Base-by-base conservation (phyloP, 139 green algal species). In the Closterium sp. region DNA sequence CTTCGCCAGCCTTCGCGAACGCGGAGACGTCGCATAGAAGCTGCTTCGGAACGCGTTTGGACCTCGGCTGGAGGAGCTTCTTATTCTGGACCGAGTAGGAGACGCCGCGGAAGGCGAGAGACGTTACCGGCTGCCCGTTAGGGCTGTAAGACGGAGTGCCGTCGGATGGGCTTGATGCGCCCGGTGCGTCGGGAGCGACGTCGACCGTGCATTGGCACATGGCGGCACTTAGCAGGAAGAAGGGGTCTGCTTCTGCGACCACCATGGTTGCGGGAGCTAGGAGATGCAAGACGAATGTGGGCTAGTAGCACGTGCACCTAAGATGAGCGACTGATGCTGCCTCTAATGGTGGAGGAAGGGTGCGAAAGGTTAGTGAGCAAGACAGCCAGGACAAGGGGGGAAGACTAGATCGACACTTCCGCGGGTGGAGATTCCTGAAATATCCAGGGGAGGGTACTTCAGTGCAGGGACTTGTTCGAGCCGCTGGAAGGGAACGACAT, bases 1-100 rank as follows among this genome's bases (percentile, higher is more conserved):
- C 94, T 91, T 98, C 89, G 7, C 95, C 85, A 0, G 96, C 94
- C 4, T 69, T 34, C 35, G 55, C 55, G 55, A 19, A 76, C 2
- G 55, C 55, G 55, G 55, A 76, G 55, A 76, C 55, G 55, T 76
- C 55, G 55, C 55, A 76, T 28, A 76, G 55, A 76, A 76, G 55
- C 55, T 76, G 55, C 55, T 76, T 76, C 55, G 55, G 23, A 6
- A 76, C 12, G 55, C 55, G 55, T 2, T 76, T 16, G 1, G 55
- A 76, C 55, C 25, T 76, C 55, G 55, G 55, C 55, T 76, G 55
- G 16, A 76, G 55, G 55, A 76, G 55, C 0, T 76, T 76, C 55
- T 76, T 76, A 19, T 19, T 16, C 25, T 76, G 55, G 25, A 76
- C 55, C 55, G 55, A 28, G 25, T 76, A 76, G 55, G 55, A 76